A percentile compares a stretch with the other conserved stretches of the same genome.
These are phyloP conservation scores for Arabidopsis hybrid DNA, from an alignment of 441 rosid genomes.

Conservation along the genomic window DNA sequence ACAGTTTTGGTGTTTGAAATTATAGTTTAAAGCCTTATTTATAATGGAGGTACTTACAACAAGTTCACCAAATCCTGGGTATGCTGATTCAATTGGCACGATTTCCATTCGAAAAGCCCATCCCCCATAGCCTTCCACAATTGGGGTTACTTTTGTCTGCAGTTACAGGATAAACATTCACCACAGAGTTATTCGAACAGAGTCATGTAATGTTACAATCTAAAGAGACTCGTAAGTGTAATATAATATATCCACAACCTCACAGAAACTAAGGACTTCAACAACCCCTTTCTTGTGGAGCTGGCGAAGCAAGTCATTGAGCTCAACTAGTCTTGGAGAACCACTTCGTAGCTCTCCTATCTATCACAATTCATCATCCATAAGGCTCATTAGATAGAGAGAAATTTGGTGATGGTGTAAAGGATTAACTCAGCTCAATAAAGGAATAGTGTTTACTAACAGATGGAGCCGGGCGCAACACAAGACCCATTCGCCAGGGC, in stretches of 20 bases:
- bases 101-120: constrained; percentile 97
- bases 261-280: constrained; percentile 95
- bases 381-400: constrained; percentile 3
- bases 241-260: constrained; percentile 54
- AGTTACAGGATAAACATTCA: constrained; percentile 24
- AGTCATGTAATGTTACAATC: background rate
- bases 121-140: constrained; percentile 98
- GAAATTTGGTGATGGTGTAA: background rate
- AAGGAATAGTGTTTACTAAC: constrained; percentile 54
- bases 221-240: constrained; percentile 10
- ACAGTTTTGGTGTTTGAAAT: background rate
- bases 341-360: constrained; percentile 98
- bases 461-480: constrained; percentile 94
- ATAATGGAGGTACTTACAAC: constrained; percentile 63
- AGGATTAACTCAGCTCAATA: constrained; percentile 16
- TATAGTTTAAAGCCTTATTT: background rate
- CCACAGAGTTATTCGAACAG: background rate
- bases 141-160: constrained; percentile 97
- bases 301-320: constrained; percentile 82
- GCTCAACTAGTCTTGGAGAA: constrained; percentile 82
- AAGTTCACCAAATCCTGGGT: constrained; percentile 96
- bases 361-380: constrained; percentile 49
- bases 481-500: constrained; percentile 99
- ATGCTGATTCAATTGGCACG: constrained; percentile 94
- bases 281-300: constrained; percentile 82